These are phyloP conservation scores for Penicillium sp. DNA, from an alignment of 2,329 filamentous ascomycete species.

Conservation along the genomic window DNA sequence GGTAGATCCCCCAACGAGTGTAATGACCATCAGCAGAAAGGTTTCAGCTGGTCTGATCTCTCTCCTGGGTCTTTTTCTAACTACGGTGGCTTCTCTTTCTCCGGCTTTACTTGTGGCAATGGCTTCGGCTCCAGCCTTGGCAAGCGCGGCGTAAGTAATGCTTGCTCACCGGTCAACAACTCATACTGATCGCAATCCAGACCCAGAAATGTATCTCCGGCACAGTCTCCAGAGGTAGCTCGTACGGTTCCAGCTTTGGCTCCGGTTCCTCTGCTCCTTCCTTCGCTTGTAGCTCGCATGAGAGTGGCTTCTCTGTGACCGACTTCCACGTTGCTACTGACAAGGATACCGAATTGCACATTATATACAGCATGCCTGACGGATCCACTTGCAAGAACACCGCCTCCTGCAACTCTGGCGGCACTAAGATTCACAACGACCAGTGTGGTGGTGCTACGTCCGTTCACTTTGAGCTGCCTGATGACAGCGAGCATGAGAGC, in stretches of 20 bases:
- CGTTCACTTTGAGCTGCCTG: constrained; percentile 66
- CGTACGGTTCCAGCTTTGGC: background rate
- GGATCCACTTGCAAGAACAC: constrained; percentile 78
- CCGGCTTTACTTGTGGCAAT: constrained; percentile 66
- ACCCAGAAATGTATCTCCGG: constrained; percentile 45
- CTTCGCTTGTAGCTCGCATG: constrained; percentile 54
- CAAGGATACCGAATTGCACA: constrained; percentile 74
- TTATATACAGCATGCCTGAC: constrained; percentile 83
- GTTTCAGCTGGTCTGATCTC: constrained; percentile 70
- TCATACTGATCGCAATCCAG: constrained; percentile 28
- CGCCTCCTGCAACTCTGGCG: constrained; percentile 61
- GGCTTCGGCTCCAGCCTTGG: constrained; percentile 40
- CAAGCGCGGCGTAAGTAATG: constrained; percentile 44
- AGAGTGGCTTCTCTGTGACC: constrained; percentile 67
- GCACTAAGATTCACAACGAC: constrained; percentile 70
- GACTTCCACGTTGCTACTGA: constrained; percentile 69
- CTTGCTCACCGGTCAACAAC: background rate
- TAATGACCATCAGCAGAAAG: constrained; percentile 61
- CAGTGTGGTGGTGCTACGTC: constrained; percentile 89
- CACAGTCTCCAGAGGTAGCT: constrained; percentile 56
- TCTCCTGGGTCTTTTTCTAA: constrained; percentile 56
- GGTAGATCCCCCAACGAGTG: constrained; percentile 74
- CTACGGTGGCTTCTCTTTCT: constrained; percentile 72
- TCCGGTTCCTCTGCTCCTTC: constrained; percentile 50
- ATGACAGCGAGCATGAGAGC: constrained; percentile 52